phyloP scores from a whole-genome alignment of 768 basidiomycete genomes.

The Lentinula detonsa region DNA sequence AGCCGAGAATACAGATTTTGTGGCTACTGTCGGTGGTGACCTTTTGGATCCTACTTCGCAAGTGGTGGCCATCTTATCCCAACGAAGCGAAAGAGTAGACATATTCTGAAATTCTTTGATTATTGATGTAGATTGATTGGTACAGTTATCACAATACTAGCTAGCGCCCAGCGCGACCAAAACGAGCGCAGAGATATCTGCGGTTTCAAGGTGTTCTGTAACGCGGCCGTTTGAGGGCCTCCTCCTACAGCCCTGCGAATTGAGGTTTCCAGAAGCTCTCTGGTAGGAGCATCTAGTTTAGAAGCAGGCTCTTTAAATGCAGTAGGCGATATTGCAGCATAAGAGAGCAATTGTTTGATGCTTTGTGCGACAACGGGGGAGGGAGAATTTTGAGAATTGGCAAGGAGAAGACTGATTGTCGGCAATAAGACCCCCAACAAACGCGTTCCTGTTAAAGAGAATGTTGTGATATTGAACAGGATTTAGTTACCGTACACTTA shows the following conservation, averaged over 20 bases:
- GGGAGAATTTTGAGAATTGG: constrained; percentile 37
- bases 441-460: constrained; percentile 45
- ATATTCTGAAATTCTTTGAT: constrained; percentile 11
- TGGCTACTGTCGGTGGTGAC: constrained; percentile 22
- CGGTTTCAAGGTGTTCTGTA: constrained; percentile 45
- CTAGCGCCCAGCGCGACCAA: constrained; percentile 18
- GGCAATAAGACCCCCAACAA: constrained; percentile 71
- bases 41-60: constrained; percentile 22
- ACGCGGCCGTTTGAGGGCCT: constrained; percentile 17
- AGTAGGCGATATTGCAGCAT: constrained; percentile 63
- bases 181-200: constrained; percentile 77
- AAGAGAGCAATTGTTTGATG: constrained; percentile 60
- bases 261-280: constrained; percentile 67
- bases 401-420: constrained; percentile 64
- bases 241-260: constrained; percentile 71
- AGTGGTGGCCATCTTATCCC: constrained; percentile 23
- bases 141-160: background rate
- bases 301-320: constrained; percentile 84
- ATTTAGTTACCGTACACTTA: constrained; percentile 29
- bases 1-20: constrained; percentile 13
- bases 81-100: constrained; percentile 19
- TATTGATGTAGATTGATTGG: background rate
- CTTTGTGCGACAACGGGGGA: constrained; percentile 49
- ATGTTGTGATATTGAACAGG: constrained; percentile 5
- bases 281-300: constrained; percentile 49